phyloP scores from a whole-genome alignment of 2,329 filamentous ascomycete genomes.

The Fusarium setosum region DNA sequence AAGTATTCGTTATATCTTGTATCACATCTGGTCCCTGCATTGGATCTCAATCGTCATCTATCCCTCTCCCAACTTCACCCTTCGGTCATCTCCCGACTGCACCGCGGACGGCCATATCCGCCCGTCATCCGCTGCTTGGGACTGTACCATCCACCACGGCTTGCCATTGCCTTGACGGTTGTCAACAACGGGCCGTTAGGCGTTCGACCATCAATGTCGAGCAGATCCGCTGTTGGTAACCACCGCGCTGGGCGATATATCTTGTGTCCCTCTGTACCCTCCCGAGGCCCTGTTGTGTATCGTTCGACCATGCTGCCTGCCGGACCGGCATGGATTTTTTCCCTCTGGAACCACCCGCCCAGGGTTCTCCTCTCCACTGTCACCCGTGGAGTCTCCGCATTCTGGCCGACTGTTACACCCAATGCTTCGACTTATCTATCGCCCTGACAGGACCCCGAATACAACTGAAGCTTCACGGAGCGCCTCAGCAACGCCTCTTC shows the following conservation, averaged over 20 bases:
- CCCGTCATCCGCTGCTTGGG: not conserved
- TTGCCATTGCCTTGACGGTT: not conserved
- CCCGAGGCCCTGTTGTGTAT: conserved; percentile 17
- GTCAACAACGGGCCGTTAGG: not conserved
- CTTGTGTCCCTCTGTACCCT: conserved; percentile 7
- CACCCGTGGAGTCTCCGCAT: conserved; percentile 24
- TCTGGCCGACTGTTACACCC: conserved; percentile 29
- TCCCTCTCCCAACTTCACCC: not conserved
- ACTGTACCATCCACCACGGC: not conserved
- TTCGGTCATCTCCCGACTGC: conserved; percentile 4
- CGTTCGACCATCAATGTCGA: not conserved
- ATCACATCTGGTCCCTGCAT: not conserved
- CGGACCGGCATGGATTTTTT: conserved; percentile 16
- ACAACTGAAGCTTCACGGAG: conserved; percentile 14
- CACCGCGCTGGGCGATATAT: not conserved
- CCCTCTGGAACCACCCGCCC: conserved; percentile 17
- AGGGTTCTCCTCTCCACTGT: conserved; percentile 16
- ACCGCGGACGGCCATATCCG: not conserved
- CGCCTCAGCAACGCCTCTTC: conserved; percentile 18
- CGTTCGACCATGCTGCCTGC: conserved; percentile 21
- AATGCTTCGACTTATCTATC: conserved; percentile 1
- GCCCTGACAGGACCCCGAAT: not conserved
- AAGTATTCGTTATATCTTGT: conserved; percentile 1
- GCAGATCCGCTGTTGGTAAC: not conserved
- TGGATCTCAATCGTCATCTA: not conserved